Base-by-base conservation (phyloP, 345 rosid genomes). In the Turnera subulata region DNA sequence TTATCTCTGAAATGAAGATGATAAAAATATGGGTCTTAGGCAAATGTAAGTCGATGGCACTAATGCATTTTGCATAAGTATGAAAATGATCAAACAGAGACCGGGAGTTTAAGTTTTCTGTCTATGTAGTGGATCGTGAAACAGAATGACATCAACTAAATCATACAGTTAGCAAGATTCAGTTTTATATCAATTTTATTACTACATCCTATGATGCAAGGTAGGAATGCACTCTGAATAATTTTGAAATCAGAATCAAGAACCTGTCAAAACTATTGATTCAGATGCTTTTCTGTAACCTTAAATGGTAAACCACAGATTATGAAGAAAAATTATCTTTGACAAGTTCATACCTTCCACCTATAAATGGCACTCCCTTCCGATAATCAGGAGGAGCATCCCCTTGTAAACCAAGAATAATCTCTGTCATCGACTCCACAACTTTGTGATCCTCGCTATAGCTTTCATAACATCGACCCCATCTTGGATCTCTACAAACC, bases 391-490 rank as follows among this genome's bases (percentile, higher is more conserved):
- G 14, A 13, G 67, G 73, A 22, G 56, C 35, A 17, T 68, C 67
- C 47, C 73, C 73, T 61, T 68, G 73, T 35, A 68, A 50, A 17
- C 73, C 73, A 33, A 38, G 50, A 48, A 68, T 62, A 26, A 68
- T 55, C 2, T 62, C 73, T n/a, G 73, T 68, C 73, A 68, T 68
- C 32, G 50, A 18, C 24, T 50, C 53, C 18, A 68, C 73, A 55
- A 68, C 29, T 33, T 61, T 62, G 59, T 45, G 67, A 56, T 69
- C 73, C 59, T 69, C 73, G 21, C 73, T 62, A 48, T 69, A 69
- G 63, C 73, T 69, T 52, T 69, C 73, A 39, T 62, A 69, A 29
- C 73, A 69, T 21, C 73, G 58, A 38, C 73, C 73, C 73, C 73
- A 69, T 56, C 73, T 62, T 50, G 73, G 73, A 58, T 69, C 73